Percentiles rank a stretch among this genome's conserved stretches.
Evolutionary conservation across 805 yeast genomes (phyloP).

Genomic region (Millerozyma miso): DNA sequence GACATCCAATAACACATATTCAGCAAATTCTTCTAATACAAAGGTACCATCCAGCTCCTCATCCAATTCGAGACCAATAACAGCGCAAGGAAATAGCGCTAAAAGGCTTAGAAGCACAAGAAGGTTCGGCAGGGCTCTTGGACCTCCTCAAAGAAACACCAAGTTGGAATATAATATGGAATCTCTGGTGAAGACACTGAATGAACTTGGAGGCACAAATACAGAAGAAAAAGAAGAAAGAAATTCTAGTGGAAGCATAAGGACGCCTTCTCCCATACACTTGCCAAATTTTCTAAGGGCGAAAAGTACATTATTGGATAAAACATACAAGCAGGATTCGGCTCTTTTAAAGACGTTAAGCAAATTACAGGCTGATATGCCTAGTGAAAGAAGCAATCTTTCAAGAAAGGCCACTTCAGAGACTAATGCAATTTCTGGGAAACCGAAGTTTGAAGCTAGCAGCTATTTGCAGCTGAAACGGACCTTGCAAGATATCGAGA

Average conservation of each 20-base stretch:
- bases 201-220: not conserved
- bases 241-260: not conserved
- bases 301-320: not conserved
- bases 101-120: constrained; percentile 31
- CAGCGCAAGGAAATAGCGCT: constrained; percentile 12
- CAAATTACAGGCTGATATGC: constrained; percentile 6
- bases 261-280: constrained; percentile 6
- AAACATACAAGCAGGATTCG: not conserved
- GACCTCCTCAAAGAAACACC: constrained; percentile 49
- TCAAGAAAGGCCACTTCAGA: constrained; percentile 19
- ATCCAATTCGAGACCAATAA: constrained; percentile 5
- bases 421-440: constrained; percentile 21
- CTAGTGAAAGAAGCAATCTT: constrained; percentile 7
- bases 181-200: constrained; percentile 1
- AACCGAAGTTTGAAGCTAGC: constrained; percentile 18
- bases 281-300: not conserved
- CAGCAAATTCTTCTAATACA: constrained; percentile 8
- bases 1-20: constrained; percentile 10
- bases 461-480: constrained; percentile 1
- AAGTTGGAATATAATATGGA: constrained; percentile 8
- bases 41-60: constrained; percentile 1
- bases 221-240: not conserved
- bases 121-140: constrained; percentile 36
- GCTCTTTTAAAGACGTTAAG: constrained; percentile 14
- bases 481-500: constrained; percentile 3